phyloP scores from a whole-genome alignment of 2,329 filamentous ascomycete species.

The Chrysoporthe puriensis region DNA sequence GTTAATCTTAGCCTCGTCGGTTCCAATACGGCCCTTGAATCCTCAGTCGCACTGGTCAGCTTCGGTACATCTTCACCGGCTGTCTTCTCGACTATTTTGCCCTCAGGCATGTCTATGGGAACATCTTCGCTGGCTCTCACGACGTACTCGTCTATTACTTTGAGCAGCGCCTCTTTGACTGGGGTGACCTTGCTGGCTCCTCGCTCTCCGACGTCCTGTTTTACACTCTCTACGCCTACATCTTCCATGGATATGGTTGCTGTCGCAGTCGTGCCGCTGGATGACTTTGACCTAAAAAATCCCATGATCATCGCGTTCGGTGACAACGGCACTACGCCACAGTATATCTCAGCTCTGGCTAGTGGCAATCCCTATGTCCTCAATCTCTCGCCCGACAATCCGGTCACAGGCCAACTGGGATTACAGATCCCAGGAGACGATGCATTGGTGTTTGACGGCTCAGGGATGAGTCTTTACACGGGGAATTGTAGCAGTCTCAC shows the following conservation, averaged over 20 bases:
- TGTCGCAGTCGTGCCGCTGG: conserved; percentile 26
- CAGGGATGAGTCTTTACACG: conserved; percentile 32
- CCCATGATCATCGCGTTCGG: conserved; percentile 32
- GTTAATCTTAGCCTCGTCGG: conserved; percentile 19
- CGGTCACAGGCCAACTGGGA: conserved; percentile 29
- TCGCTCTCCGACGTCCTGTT: conserved; percentile 34
- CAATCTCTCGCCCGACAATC: conserved; percentile 30
- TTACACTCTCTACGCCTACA: conserved; percentile 30
- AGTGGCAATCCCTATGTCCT: conserved; percentile 30
- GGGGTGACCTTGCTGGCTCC: conserved; percentile 32
- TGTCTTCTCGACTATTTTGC: conserved; percentile 21
- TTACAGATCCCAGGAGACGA: conserved; percentile 28
- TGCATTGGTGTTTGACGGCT: conserved; percentile 32
- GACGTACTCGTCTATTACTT: conserved; percentile 21
- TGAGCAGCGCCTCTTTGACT: conserved; percentile 28
- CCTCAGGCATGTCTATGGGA: conserved; percentile 16
- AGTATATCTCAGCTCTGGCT: conserved; percentile 32
- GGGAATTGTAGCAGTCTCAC: conserved; percentile 30
- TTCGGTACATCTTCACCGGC: conserved; percentile 27
- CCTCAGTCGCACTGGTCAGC: conserved; percentile 25
- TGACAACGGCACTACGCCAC: conserved; percentile 32
- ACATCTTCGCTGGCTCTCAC: conserved; percentile 22
- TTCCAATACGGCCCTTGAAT: conserved; percentile 14
- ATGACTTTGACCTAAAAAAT: conserved; percentile 23
- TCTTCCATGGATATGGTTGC: conserved; percentile 31